These are phyloP conservation scores for Massariosphaeria phaeospora DNA, from an alignment of 495 filamentous ascomycete species.

Conservation along the genomic window DNA sequence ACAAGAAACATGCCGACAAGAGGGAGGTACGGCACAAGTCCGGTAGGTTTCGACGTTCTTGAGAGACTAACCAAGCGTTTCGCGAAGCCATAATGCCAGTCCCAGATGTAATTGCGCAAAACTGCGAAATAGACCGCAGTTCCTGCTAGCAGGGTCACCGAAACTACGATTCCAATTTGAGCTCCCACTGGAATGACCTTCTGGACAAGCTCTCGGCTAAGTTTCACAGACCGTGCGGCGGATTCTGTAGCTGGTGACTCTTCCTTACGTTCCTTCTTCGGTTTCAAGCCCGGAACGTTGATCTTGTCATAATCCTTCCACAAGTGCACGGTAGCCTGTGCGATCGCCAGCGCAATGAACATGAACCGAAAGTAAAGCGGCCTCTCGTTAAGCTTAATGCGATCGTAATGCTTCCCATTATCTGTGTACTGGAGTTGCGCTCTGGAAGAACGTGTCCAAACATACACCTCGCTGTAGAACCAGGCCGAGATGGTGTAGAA, in stretches of 20 bases:
- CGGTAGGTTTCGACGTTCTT: constrained; percentile 54
- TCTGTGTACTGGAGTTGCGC: constrained; percentile 69
- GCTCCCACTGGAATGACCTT: not conserved
- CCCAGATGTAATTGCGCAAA: constrained; percentile 21
- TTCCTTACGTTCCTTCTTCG: constrained; percentile 40
- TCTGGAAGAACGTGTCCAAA: constrained; percentile 63
- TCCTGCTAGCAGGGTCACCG: constrained; percentile 5
- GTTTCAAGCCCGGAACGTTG: constrained; percentile 49
- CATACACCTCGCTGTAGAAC: constrained; percentile 76
- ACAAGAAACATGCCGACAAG: constrained; percentile 57
- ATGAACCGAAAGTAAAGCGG: constrained; percentile 73
- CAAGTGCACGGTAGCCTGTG: constrained; percentile 66
- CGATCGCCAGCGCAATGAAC: constrained; percentile 60
- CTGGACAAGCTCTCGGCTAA: not conserved
- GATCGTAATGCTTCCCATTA: constrained; percentile 59
- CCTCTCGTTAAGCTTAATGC: constrained; percentile 79
- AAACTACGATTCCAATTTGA: not conserved
- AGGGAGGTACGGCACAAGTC: constrained; percentile 17
- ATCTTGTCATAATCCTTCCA: constrained; percentile 70
- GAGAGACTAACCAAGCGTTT: constrained; percentile 6
- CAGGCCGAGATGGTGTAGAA: constrained; percentile 63
- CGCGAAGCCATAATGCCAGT: constrained; percentile 7
- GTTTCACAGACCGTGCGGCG: not conserved
- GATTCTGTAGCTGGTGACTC: constrained; percentile 48
- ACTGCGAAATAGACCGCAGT: constrained; percentile 17